Percentiles rank a stretch among this genome's conserved stretches.
Conservation (phyloP, 2,329 filamentous ascomycete genomes). For the Aspergillus fijiensis region DNA sequence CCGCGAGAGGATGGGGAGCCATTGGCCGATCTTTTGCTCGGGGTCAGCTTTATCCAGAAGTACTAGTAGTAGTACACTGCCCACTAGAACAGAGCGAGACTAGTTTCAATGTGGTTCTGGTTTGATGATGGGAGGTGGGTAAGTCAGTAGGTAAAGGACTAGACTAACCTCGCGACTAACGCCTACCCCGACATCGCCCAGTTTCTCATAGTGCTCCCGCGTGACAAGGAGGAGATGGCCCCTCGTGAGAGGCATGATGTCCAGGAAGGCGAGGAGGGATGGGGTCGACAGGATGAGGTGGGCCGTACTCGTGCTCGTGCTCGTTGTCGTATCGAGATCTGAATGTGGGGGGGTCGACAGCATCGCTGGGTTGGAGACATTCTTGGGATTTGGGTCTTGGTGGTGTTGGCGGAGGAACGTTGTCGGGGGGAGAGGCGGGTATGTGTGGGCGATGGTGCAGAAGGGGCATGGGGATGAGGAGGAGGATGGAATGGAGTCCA, state of each 20-base stretch:
- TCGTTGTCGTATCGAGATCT: constrained; percentile 5
- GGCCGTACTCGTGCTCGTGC: constrained; percentile 19
- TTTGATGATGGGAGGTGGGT: neutral
- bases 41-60: neutral
- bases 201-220: constrained; percentile 72
- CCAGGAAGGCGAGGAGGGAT: constrained; percentile 79
- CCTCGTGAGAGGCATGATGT: constrained; percentile 82
- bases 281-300: constrained; percentile 74
- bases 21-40: constrained; percentile 42
- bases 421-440: constrained; percentile 41
- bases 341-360: neutral
- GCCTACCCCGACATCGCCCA: constrained; percentile 65
- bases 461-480: constrained; percentile 52
- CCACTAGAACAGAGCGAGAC: neutral
- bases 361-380: constrained; percentile 20
- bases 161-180: constrained; percentile 67
- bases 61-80: too few species aligned
- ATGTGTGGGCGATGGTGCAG: constrained; percentile 56
- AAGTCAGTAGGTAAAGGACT: constrained; percentile 38
- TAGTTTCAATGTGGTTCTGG: too few species aligned
- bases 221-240: constrained; percentile 84
- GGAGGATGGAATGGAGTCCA: neutral
- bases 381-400: constrained; percentile 10
- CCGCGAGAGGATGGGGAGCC: constrained; percentile 58
- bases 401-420: constrained; percentile 17